Percentiles rank a stretch among this genome's conserved stretches.
phyloP scores from a whole-genome alignment of 2,329 filamentous ascomycete species.

The Aspergillus brunneoviolaceus region DNA sequence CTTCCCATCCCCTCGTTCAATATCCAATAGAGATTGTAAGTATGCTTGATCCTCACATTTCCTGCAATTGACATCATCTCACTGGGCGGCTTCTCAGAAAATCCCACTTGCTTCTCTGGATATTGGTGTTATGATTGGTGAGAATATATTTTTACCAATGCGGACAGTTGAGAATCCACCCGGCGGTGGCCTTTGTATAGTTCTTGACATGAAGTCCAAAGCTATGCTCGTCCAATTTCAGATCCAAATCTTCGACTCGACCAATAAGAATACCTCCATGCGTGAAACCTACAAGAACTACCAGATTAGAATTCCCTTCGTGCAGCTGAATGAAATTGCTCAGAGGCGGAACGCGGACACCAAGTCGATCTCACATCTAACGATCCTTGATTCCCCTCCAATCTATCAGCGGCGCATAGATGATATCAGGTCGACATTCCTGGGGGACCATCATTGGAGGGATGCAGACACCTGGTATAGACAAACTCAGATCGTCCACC shows the following conservation, averaged over 20 bases:
- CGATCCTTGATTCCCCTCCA: conserved; percentile 46
- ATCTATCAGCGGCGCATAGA: conserved; percentile 45
- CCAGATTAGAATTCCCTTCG: conserved; percentile 48
- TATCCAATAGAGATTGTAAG: conserved; percentile 42
- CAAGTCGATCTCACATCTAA: conserved; percentile 32
- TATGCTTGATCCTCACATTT: not conserved
- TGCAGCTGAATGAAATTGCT: conserved; percentile 43
- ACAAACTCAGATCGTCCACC: conserved; percentile 61
- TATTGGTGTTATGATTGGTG: conserved; percentile 61
- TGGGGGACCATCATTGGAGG: conserved; percentile 50
- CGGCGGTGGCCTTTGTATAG: conserved; percentile 31
- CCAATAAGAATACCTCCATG: not conserved
- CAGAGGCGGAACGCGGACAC: conserved; percentile 27
- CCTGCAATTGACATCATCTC: not conserved
- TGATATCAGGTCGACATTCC: conserved; percentile 42
- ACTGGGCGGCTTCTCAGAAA: conserved; percentile 28
- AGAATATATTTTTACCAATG: conserved; percentile 61
- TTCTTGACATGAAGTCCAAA: conserved; percentile 46
- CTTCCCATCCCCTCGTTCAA: conserved; percentile 29
- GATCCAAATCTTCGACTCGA: conserved; percentile 27
- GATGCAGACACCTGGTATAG: conserved; percentile 61
- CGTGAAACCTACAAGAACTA: conserved; percentile 27
- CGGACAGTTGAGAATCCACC: conserved; percentile 40
- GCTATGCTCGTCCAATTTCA: conserved; percentile 50
- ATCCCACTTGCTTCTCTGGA: conserved; percentile 52